Evolutionary conservation across 768 basidiomycete genomes (phyloP).

Genomic region (Pulveroboletus frians): DNA sequence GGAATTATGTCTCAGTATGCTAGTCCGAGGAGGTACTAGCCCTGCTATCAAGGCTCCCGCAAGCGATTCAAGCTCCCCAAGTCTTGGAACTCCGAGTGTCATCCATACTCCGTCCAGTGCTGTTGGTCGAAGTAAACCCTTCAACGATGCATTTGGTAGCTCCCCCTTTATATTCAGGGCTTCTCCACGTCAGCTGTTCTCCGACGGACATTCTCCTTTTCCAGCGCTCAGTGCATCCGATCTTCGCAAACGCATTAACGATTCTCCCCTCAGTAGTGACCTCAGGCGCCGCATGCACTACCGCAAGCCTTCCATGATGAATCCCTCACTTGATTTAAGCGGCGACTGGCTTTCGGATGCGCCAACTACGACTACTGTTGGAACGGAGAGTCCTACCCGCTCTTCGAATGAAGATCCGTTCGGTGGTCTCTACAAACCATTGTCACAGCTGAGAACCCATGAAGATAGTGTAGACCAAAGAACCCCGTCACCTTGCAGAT

Average conservation of each 20-base stretch:
- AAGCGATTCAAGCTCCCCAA: slow-evolving; percentile 28
- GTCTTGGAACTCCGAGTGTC: slow-evolving; percentile 25
- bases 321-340: slow-evolving; percentile 20
- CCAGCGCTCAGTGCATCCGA: slow-evolving; percentile 28
- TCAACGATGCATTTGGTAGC: slow-evolving; percentile 29
- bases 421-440: slow-evolving; percentile 39
- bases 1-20: slow-evolving; percentile 61
- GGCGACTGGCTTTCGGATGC: slow-evolving; percentile 30
- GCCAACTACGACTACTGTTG: slow-evolving; percentile 22
- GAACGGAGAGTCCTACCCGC: slow-evolving; percentile 22
- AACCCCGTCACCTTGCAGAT: slow-evolving; percentile 14
- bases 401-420: slow-evolving; percentile 43
- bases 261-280: slow-evolving; percentile 42
- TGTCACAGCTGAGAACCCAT: slow-evolving; percentile 9
- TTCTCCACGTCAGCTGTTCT: slow-evolving; percentile 39
- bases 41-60: slow-evolving; percentile 37
- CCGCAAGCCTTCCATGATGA: slow-evolving; percentile 29
- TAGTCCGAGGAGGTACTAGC: slow-evolving; percentile 50
- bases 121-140: slow-evolving; percentile 21
- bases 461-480: slow-evolving; percentile 9
- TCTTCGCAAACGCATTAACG: slow-evolving; percentile 36
- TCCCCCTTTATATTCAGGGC: slow-evolving; percentile 38
- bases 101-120: slow-evolving; percentile 28
- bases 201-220: slow-evolving; percentile 32
- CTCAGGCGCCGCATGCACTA: slow-evolving; percentile 26